Evolutionary conservation across 345 rosid species (phyloP).

Genomic region (Lepidium africanum): DNA sequence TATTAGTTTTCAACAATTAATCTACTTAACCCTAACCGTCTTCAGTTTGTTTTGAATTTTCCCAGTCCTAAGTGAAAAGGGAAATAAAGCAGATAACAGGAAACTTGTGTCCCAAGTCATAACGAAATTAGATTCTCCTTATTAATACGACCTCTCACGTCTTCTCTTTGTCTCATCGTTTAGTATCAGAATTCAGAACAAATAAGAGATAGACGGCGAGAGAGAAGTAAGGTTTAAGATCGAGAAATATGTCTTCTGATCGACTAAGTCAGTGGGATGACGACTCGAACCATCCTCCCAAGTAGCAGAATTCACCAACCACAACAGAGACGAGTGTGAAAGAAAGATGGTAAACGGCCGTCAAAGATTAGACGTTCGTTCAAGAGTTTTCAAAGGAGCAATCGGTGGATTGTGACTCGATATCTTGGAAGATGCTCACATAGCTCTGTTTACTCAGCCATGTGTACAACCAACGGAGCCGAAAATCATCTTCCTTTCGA

Average conservation of each 20-base stretch:
- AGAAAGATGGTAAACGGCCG: background rate
- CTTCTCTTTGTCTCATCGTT: background rate
- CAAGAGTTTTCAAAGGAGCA: background rate
- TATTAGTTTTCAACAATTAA: too few relatives aligned
- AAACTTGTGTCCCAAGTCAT: background rate
- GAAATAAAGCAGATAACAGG: background rate
- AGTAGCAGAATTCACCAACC: background rate
- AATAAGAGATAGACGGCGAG: background rate
- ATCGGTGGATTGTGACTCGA: background rate
- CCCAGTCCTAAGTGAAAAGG: background rate
- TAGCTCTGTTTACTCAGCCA: constrained; percentile 10
- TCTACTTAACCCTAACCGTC: too few relatives aligned
- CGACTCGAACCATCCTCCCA: background rate
- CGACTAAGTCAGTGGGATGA: background rate
- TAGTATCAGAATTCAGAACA: background rate
- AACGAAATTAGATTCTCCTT: background rate
- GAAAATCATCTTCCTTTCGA: background rate
- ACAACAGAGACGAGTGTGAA: background rate
- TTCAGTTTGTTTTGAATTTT: background rate
- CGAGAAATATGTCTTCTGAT: background rate
- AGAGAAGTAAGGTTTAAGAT: background rate
- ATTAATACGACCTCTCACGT: background rate
- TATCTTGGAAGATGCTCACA: background rate
- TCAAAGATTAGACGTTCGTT: background rate
- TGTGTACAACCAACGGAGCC: background rate